Conservation (phyloP, 1,139 yeast species). For the Debaryomycetaceae sp. region DNA sequence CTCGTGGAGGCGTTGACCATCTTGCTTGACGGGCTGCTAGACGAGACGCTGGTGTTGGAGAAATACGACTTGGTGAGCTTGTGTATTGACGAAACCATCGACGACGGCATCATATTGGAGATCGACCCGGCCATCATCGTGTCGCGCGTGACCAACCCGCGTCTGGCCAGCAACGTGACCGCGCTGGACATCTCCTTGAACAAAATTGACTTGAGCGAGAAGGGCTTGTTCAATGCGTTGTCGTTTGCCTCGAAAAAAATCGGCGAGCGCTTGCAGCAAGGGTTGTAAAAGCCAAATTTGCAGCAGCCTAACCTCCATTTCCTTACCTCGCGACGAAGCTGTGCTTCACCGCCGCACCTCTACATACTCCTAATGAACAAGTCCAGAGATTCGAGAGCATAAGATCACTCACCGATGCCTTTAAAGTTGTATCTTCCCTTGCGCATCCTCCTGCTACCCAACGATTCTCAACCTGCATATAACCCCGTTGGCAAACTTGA, state of each 20-base stretch:
- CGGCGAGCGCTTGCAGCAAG: constrained; percentile 84
- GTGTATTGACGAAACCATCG: constrained; percentile 88
- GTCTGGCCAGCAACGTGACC: constrained; percentile 26
- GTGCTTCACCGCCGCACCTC: too few relatives aligned
- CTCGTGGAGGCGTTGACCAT: constrained; percentile 78
- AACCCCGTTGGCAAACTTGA: too few relatives aligned
- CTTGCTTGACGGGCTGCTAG: constrained; percentile 69
- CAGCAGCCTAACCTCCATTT: too few relatives aligned
- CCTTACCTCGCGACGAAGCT: too few relatives aligned
- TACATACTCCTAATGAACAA: too few relatives aligned
- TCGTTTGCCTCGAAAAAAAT: constrained; percentile 84
- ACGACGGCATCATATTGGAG: constrained; percentile 88
- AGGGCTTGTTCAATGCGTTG: constrained; percentile 83
- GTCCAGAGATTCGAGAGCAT: too few relatives aligned
- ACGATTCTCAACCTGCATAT: too few relatives aligned
- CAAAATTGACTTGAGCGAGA: constrained; percentile 78
- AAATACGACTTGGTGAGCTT: constrained; percentile 81
- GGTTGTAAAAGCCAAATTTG: constrained; percentile 35
- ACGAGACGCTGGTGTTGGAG: constrained; percentile 73
- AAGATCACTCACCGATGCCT: too few relatives aligned
- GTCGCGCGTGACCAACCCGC: constrained; percentile 78
- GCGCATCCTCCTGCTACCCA: too few relatives aligned
- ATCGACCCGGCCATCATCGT: constrained; percentile 85
- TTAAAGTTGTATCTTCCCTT: too few relatives aligned
- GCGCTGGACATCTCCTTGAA: constrained; percentile 55